Conservation (phyloP, 2,329 filamentous ascomycete species). For the Colletotrichum lindemuthianum region DNA sequence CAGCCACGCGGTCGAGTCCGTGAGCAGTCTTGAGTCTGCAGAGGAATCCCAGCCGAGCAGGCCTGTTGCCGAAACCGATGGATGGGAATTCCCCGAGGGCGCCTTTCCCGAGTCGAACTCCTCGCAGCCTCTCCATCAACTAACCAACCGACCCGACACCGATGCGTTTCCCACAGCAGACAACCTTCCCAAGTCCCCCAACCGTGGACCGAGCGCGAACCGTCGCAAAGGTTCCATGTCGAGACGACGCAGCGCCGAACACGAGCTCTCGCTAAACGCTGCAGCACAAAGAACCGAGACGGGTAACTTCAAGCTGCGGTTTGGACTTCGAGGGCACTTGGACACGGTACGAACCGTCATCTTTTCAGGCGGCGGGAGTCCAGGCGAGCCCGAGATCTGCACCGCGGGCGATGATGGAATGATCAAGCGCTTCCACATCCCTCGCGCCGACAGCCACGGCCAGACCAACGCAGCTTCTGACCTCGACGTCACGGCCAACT, state of each 20-base stretch:
- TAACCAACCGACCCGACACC: constrained; percentile 78
- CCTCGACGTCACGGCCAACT: constrained; percentile 91
- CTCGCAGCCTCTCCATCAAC: constrained; percentile 55
- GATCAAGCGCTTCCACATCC: constrained; percentile 97
- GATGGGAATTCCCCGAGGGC: constrained; percentile 93
- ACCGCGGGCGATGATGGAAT: constrained; percentile 95
- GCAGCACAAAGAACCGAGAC: constrained; percentile 71
- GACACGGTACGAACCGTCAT: constrained; percentile 95
- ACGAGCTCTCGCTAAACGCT: constrained; percentile 64
- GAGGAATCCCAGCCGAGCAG: constrained; percentile 52
- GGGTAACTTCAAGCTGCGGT: constrained; percentile 89
- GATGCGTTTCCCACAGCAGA: constrained; percentile 88
- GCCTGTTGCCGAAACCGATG: constrained; percentile 69
- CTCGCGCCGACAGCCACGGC: constrained; percentile 73
- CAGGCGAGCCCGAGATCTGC: constrained; percentile 95
- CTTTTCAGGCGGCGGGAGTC: constrained; percentile 95
- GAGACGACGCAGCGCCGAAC: constrained; percentile 75
- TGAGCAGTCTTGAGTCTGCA: constrained; percentile 50
- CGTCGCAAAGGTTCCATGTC: constrained; percentile 84
- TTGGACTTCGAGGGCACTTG: constrained; percentile 90
- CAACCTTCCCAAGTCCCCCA: constrained; percentile 82
- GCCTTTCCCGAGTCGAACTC: constrained; percentile 67
- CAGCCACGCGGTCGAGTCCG: constrained; percentile 52
- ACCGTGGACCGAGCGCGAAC: constrained; percentile 73
- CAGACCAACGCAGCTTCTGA: constrained; percentile 70